Conservation (phyloP, 352 stramenopile species). For the Phytophthora agathidicida region DNA sequence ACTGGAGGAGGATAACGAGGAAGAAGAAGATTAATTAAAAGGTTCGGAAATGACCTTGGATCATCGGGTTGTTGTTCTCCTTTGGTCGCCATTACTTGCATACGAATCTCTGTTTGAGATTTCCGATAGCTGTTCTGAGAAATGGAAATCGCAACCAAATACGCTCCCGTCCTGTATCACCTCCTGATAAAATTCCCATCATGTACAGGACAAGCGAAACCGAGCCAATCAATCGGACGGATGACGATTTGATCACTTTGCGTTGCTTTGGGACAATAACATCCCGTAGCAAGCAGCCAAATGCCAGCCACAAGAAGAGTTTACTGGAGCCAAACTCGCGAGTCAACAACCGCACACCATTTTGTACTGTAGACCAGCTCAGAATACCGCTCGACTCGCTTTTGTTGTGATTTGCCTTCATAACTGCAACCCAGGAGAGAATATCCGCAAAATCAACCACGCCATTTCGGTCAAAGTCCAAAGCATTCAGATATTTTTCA, state of each 20-base stretch:
- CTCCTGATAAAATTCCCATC: slow-evolving; percentile 22
- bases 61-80: background rate
- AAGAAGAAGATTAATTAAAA: no score
- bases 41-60: no score
- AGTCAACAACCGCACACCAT: slow-evolving; percentile 8
- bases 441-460: slow-evolving; percentile 81
- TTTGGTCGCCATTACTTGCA: slow-evolving; percentile 1
- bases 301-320: slow-evolving; percentile 37
- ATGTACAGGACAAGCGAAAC: slow-evolving; percentile 37
- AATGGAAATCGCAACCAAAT: slow-evolving; percentile 4
- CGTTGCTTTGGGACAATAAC: slow-evolving; percentile 39
- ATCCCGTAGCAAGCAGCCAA: slow-evolving; percentile 41
- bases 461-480: slow-evolving; percentile 80
- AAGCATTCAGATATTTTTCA: slow-evolving; percentile 63
- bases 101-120: slow-evolving; percentile 16
- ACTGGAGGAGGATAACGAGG: slow-evolving; percentile 37
- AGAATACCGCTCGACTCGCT: slow-evolving; percentile 19
- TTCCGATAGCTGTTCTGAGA: background rate
- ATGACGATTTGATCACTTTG: slow-evolving; percentile 44
- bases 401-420: slow-evolving; percentile 68
- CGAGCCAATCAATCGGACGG: slow-evolving; percentile 26
- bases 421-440: slow-evolving; percentile 73
- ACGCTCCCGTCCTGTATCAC: slow-evolving; percentile 4
- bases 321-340: slow-evolving; percentile 24
- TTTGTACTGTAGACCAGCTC: slow-evolving; percentile 24